phyloP scores from a whole-genome alignment of 257 asterid genomes.

The Ballota nigra region DNA sequence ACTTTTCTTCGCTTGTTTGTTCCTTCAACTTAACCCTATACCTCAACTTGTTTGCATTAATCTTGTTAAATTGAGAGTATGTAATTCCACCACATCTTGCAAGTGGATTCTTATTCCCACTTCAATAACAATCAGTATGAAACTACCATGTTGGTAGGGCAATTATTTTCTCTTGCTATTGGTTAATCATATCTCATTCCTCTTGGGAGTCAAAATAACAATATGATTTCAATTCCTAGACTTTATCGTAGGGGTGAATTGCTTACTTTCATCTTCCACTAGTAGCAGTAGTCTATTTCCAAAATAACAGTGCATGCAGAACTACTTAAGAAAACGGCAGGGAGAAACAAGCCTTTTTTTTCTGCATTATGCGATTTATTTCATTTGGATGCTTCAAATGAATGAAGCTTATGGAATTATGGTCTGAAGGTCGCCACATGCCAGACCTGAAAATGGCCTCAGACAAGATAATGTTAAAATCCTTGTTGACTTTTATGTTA shows the following conservation, averaged over 20 bases:
- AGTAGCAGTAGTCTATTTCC: neutral
- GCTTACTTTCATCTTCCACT: neutral
- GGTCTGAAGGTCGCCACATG: neutral
- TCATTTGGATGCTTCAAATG: neutral
- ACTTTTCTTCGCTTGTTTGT: conserved; percentile 10
- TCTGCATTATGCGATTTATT: neutral
- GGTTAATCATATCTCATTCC: conserved; percentile 10
- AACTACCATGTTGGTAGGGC: conserved; percentile 10
- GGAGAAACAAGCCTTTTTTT: neutral
- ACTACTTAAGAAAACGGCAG: conserved; percentile 12
- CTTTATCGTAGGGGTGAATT: conserved; percentile 1
- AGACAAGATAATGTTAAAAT: neutral
- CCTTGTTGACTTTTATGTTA: conserved; percentile 1
- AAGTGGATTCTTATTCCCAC: neutral
- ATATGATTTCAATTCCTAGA: neutral
- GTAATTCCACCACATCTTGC: conserved; percentile 5
- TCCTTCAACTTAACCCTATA: neutral
- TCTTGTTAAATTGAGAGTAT: conserved; percentile 14
- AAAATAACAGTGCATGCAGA: conserved; percentile 1
- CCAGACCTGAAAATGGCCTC: neutral
- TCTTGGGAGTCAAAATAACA: conserved; percentile 8
- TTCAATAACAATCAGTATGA: conserved; percentile 6
- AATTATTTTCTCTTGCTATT: conserved; percentile 3
- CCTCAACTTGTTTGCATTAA: neutral
- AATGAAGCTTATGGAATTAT: neutral